Conservation (phyloP, 139 green algal species). For the Tetratostichococcus sp. region DNA sequence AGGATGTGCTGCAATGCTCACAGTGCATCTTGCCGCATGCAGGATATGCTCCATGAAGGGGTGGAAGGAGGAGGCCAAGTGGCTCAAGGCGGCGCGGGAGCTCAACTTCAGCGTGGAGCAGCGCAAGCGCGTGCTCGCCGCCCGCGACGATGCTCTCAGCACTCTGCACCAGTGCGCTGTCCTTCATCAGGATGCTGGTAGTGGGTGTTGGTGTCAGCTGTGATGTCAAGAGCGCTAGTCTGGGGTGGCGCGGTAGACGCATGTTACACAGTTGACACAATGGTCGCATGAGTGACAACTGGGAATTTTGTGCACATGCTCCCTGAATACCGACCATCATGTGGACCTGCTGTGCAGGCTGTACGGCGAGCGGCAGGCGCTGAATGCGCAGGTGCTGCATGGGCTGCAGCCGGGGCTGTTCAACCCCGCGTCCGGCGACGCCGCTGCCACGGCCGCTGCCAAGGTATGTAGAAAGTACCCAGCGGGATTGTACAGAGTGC, state of each 20-base stretch:
- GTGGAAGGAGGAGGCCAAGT: not conserved
- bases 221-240: no score
- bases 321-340: no score
- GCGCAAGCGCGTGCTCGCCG: not conserved
- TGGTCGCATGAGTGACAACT: no score
- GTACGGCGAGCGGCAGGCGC: slow-evolving; percentile 31
- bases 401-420: slow-evolving; percentile 38
- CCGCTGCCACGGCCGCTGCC: not conserved
- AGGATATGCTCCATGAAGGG: not conserved
- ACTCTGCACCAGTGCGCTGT: not conserved
- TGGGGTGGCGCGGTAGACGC: no score
- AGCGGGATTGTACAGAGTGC: slow-evolving; percentile 17
- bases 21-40: not conserved
- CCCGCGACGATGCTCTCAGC: not conserved
- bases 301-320: no score
- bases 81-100: not conserved
- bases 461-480: slow-evolving; percentile 24
- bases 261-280: no score
- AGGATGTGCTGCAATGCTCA: no score
- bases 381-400: slow-evolving; percentile 30
- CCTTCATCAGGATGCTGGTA: no score
- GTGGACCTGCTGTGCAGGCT: not conserved
- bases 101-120: not conserved
- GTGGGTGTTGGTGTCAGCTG: no score
- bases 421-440: not conserved